Base-by-base conservation (phyloP, 306 rosid species). In the Leucaena leucocephala region DNA sequence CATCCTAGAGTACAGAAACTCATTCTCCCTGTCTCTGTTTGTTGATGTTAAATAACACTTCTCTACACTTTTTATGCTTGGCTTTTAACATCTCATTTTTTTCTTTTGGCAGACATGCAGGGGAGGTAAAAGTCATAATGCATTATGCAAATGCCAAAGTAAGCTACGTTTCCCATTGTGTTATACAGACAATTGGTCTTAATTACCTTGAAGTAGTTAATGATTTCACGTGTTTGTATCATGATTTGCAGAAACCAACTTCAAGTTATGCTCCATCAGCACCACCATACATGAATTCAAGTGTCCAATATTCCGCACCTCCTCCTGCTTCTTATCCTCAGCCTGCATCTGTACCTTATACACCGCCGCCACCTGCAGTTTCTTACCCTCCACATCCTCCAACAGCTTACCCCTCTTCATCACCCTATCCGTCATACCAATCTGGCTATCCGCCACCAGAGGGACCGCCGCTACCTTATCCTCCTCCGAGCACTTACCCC, bases 91-190 rank as follows among this genome's bases (percentile, higher is more conserved):
- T 16, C 69, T 43, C 3, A 3, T 21, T 33, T 44, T 67, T 44
- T 49, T 9, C 46, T n/a, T 52, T 39, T 68, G 39, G 39, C 84
- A 84, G 88, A 69, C 21, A 71, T 35, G 86, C 86, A 11, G 85
- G 88, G 34, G 88, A 85, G 71, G 81, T 85, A 2, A 85, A 82
- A 65, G 73, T 85, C 64, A 81, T 85, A 22, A 33, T 85, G 85
- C 88, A 85, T 71, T 85, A 75, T 48, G 81, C 88, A 75, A 70
- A 57, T n/a, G 81, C 77, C 13, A 64, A 27, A 71, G 88, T 82
- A 72, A 65, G 45, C 45, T 74, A 8, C 38, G 14, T 12, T 64
- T 11, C 46, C 65, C 58, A 16, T 72, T 17, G 9, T 68, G 35
- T 65, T 65, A 33, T 67, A 10, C 5, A 69, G 73, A 68, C 68